Evolutionary conservation across 2,329 filamentous ascomycete genomes (phyloP).

Genomic region (Ceratocystis variospora): DNA sequence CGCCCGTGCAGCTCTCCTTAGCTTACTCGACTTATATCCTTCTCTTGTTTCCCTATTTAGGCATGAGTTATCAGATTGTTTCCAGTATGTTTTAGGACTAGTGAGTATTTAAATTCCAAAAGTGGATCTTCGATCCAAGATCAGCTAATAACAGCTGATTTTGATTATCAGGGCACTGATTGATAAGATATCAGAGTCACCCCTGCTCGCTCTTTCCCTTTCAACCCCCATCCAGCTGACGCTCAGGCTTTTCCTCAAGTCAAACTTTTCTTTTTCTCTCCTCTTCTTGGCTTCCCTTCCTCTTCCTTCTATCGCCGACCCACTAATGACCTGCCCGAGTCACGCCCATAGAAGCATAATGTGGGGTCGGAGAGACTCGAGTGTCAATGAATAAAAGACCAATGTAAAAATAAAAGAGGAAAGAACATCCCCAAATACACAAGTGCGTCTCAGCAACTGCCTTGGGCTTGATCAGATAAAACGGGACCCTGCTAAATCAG

Average conservation of each 20-base stretch:
- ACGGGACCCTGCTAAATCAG: not conserved
- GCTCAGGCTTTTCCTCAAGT: not conserved
- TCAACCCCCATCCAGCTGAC: not conserved
- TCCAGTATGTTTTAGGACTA: not conserved
- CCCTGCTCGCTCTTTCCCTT: not conserved
- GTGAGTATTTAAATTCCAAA: not conserved
- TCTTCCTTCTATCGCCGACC: not conserved
- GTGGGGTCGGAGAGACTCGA: not conserved
- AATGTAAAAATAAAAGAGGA: not conserved
- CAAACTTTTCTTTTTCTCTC: not conserved
- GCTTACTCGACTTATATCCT: not conserved
- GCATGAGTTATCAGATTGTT: conserved; percentile 3
- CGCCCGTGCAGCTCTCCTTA: not conserved
- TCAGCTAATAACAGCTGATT: not conserved
- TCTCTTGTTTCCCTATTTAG: conserved; percentile 4
- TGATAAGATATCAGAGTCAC: not conserved
- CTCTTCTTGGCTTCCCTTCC: not conserved
- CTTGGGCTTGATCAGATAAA: not conserved
- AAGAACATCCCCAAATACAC: not conserved
- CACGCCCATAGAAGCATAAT: not conserved
- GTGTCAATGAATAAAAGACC: not conserved
- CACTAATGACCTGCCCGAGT: not conserved
- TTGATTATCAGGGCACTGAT: conserved; percentile 1
- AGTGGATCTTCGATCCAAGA: not conserved
- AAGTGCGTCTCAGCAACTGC: not conserved